phyloP scores from a whole-genome alignment of 2,329 filamentous ascomycete genomes.

The Colletotrichum siamense region DNA sequence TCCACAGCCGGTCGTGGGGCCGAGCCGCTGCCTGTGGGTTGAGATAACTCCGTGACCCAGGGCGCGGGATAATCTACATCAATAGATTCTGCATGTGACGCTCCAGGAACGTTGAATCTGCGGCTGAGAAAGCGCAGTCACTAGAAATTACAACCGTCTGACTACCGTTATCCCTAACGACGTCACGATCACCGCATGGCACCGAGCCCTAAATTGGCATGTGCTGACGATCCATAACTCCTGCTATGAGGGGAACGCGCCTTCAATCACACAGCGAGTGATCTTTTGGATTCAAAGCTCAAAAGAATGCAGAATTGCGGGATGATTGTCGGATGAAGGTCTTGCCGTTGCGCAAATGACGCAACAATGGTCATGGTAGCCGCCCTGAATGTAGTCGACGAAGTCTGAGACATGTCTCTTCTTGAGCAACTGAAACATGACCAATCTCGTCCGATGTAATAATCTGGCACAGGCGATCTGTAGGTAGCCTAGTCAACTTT shows the following conservation, averaged over 20 bases:
- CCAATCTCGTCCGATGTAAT: background rate
- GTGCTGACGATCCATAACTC: background rate
- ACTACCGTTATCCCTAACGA: background rate
- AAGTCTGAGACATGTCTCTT: background rate
- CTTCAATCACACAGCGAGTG: accelerated
- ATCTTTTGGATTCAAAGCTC: background rate
- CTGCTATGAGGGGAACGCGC: background rate
- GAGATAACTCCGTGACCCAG: background rate
- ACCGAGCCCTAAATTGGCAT: background rate
- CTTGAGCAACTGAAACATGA: background rate
- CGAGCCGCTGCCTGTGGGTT: background rate
- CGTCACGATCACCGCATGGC: background rate
- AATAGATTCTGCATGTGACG: background rate
- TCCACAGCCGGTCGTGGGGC: background rate
- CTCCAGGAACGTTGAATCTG: background rate
- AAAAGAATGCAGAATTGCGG: accelerated
- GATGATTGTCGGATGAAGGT: accelerated
- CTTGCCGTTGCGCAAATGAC: background rate
- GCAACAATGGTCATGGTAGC: background rate
- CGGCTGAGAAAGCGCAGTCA: background rate
- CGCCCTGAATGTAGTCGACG: accelerated
- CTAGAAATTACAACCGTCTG: background rate
- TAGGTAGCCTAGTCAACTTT: background rate
- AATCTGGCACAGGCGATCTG: background rate
- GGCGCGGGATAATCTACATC: accelerated